Evolutionary conservation across 2,329 filamentous ascomycete species (phyloP).

Genomic region (Acrocalymma vagum): DNA sequence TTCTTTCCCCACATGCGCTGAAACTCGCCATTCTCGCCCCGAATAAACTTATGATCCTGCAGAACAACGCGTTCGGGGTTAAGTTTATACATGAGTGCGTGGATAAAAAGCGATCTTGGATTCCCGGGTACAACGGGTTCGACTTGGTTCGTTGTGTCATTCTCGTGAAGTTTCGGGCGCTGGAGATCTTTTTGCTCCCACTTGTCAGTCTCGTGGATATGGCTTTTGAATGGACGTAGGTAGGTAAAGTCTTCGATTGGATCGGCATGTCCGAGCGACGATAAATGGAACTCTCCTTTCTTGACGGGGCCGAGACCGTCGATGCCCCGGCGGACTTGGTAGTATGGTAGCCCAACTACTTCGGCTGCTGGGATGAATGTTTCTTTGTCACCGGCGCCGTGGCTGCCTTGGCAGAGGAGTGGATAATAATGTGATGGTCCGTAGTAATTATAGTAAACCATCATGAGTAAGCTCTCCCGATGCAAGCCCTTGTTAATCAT

Average conservation of each 20-base stretch:
- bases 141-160: no score
- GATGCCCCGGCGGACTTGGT: conserved; percentile 48
- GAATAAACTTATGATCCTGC: conserved; percentile 15
- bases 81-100: conserved; percentile 29
- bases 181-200: conserved; percentile 19
- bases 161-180: not conserved
- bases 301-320: conserved; percentile 37
- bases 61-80: conserved; percentile 22
- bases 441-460: conserved; percentile 65
- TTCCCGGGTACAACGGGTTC: conserved; percentile 4
- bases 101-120: conserved; percentile 28
- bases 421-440: conserved; percentile 62
- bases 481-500: conserved; percentile 60
- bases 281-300: conserved; percentile 17
- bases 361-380: conserved; percentile 57
- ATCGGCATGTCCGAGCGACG: conserved; percentile 28
- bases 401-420: conserved; percentile 54
- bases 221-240: conserved; percentile 20
- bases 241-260: conserved; percentile 27
- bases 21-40: conserved; percentile 7
- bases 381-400: conserved; percentile 59
- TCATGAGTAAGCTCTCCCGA: conserved; percentile 56
- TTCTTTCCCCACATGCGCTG: conserved; percentile 30
- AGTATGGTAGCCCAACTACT: conserved; percentile 51
- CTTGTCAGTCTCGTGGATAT: conserved; percentile 15